Percentiles rank a stretch among this genome's conserved stretches.
phyloP scores from a whole-genome alignment of 768 basidiomycete genomes.

The Agaricus subrufescens region DNA sequence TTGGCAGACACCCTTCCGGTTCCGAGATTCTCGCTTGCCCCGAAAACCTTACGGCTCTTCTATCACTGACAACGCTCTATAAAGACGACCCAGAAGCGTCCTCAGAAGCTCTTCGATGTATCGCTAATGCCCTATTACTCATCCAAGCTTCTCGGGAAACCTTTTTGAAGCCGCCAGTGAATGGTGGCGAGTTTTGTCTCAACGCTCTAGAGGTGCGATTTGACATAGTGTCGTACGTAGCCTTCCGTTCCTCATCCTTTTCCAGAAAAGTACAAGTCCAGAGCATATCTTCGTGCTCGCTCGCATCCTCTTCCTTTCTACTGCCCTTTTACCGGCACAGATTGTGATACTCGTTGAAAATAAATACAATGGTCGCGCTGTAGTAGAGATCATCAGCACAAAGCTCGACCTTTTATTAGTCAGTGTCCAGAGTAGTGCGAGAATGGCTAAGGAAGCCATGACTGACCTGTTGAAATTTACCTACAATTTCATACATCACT shows the following conservation, averaged over 20 bases:
- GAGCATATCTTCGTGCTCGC: conserved; percentile 72
- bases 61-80: conserved; percentile 45
- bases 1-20: conserved; percentile 67
- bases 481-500: conserved; percentile 78
- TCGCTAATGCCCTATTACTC: conserved; percentile 78
- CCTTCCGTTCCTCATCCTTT: conserved; percentile 1
- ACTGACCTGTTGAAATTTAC: conserved; percentile 80
- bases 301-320: conserved; percentile 72
- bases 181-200: conserved; percentile 55
- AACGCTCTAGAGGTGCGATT: conserved; percentile 53
- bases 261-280: conserved; percentile 54
- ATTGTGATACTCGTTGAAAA: conserved; percentile 62
- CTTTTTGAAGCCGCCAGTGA: conserved; percentile 53
- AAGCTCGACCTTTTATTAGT: conserved; percentile 57
- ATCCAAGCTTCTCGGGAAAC: conserved; percentile 56
- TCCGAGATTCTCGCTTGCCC: conserved; percentile 55
- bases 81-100: conserved; percentile 57
- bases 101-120: conserved; percentile 66
- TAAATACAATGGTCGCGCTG: conserved; percentile 50
- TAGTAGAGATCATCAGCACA: conserved; percentile 54
- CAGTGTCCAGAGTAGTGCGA: conserved; percentile 43
- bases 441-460: conserved; percentile 67
- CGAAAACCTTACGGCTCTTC: conserved; percentile 52
- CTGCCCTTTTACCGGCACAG: conserved; percentile 47
- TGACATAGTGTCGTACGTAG: not conserved